A percentile compares a stretch with the other conserved stretches of the same genome.
Evolutionary conservation across 208 protist genomes (phyloP).

Genomic region (Naegleria gruberi): DNA sequence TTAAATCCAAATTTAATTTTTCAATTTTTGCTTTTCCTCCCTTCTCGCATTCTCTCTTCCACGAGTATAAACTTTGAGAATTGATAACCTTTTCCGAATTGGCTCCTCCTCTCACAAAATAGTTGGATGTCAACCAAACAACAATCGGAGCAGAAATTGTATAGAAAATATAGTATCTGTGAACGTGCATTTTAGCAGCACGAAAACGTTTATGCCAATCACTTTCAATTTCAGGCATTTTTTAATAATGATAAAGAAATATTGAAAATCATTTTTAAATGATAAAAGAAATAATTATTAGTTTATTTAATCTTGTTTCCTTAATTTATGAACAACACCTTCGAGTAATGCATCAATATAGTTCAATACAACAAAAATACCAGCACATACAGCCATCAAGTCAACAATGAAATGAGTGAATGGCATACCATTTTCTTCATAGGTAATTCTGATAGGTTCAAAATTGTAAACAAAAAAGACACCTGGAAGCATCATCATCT

Average conservation of each 20-base stretch:
- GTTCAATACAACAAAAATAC: constrained; percentile 64
- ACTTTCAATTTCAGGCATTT: too few species aligned
- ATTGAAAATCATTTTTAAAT: too few species aligned
- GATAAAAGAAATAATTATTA: too few species aligned
- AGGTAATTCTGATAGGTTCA: constrained; percentile 50
- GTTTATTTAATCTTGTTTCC: not conserved
- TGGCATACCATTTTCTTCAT: constrained; percentile 39
- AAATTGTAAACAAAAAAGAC: constrained; percentile 76
- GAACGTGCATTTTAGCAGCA: not conserved
- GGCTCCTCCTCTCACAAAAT: not conserved
- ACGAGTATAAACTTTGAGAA: not conserved
- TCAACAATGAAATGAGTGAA: constrained; percentile 53
- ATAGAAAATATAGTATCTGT: not conserved
- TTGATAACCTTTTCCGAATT: not conserved
- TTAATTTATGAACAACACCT: not conserved
- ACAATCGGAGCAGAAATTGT: not conserved
- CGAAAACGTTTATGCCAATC: too few species aligned
- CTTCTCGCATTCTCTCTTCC: not conserved
- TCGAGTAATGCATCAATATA: constrained; percentile 46
- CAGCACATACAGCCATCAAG: constrained; percentile 68
- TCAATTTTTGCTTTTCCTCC: not conserved
- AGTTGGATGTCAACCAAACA: not conserved
- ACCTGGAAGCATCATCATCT: constrained; percentile 43
- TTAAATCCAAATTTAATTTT: not conserved
- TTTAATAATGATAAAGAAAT: too few species aligned